These are phyloP conservation scores for Fistulinella staudtii DNA, from an alignment of 1,284 basidiomycete species.

Conservation along the genomic window DNA sequence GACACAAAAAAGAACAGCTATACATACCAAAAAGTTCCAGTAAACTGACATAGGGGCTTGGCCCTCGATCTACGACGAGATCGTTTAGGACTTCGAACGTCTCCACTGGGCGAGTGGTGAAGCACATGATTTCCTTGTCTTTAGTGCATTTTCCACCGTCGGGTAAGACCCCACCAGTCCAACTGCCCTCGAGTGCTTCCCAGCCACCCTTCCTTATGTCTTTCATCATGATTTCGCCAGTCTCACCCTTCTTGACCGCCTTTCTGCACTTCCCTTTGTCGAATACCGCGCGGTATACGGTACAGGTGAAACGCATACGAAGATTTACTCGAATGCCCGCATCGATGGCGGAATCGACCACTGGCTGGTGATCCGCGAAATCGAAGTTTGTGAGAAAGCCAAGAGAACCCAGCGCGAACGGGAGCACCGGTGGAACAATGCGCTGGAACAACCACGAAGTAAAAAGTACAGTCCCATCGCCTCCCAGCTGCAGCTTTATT, in stretches of 20 bases:
- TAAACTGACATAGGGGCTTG: slow-evolving; percentile 95
- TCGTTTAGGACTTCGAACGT: slow-evolving; percentile 99
- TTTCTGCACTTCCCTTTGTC: slow-evolving; percentile 68
- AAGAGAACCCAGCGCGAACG: slow-evolving; percentile 97
- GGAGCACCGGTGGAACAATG: slow-evolving; percentile 95
- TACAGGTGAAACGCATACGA: slow-evolving; percentile 99
- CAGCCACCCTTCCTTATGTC: slow-evolving; percentile 85
- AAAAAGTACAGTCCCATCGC: slow-evolving; percentile 97
- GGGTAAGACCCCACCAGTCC: slow-evolving; percentile 39
- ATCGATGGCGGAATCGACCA: slow-evolving; percentile 89
- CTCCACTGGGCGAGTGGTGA: slow-evolving; percentile 91
- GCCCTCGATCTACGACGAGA: slow-evolving; percentile 95
- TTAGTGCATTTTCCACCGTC: slow-evolving; percentile 49
- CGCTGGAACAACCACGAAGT: slow-evolving; percentile 99
- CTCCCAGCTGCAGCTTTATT: slow-evolving; percentile 67
- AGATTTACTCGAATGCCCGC: slow-evolving; percentile 95
- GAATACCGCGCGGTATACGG: slow-evolving; percentile 88
- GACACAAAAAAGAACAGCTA: neutral
- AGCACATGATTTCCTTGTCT: slow-evolving; percentile 98
- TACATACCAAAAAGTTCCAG: slow-evolving; percentile 91
- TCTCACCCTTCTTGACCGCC: slow-evolving; percentile 87
- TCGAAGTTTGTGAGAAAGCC: slow-evolving; percentile 99
- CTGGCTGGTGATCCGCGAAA: slow-evolving; percentile 82
- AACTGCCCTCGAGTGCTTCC: slow-evolving; percentile 88
- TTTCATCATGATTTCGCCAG: slow-evolving; percentile 93